phyloP scores from a whole-genome alignment of 148 eudicot genomes.

The Rhododendron mucronatum region DNA sequence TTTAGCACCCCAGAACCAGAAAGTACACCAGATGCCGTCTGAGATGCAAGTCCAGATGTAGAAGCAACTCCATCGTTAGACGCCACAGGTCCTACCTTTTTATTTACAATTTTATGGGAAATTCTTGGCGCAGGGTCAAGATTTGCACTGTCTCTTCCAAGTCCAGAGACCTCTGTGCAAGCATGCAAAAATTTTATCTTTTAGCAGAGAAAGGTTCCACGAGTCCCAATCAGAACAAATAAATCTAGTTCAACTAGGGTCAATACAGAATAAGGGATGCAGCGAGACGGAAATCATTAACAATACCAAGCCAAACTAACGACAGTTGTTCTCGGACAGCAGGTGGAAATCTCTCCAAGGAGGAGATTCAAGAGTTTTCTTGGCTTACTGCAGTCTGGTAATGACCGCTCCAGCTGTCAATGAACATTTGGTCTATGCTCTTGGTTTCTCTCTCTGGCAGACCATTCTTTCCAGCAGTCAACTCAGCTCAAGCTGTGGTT shows the following conservation, averaged over 20 bases:
- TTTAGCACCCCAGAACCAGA: conserved; percentile 95
- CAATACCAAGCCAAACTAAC: background rate
- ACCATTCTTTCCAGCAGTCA: background rate
- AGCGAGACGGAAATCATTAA: background rate
- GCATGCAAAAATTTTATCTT: background rate
- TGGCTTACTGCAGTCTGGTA: background rate
- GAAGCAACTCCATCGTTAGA: conserved; percentile 72
- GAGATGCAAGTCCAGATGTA: conserved; percentile 78
- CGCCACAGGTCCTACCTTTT: conserved; percentile 45
- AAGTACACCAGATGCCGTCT: conserved; percentile 87
- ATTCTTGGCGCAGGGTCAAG: conserved; percentile 49
- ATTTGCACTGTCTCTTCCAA: conserved; percentile 73
- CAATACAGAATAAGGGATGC: conserved; percentile 3
- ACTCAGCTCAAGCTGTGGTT: background rate
- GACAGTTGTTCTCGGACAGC: background rate
- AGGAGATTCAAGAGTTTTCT: background rate
- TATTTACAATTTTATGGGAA: conserved; percentile 47
- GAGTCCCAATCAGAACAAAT: background rate
- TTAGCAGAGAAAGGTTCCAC: background rate
- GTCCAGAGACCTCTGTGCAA: conserved; percentile 77
- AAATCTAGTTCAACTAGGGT: background rate
- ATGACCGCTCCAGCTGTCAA: background rate
- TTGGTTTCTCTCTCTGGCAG: background rate
- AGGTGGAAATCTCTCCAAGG: background rate
- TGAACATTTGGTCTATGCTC: background rate